phyloP scores from a whole-genome alignment of 2,329 filamentous ascomycete species.

The Pseudophaeomoniella oleicola region DNA sequence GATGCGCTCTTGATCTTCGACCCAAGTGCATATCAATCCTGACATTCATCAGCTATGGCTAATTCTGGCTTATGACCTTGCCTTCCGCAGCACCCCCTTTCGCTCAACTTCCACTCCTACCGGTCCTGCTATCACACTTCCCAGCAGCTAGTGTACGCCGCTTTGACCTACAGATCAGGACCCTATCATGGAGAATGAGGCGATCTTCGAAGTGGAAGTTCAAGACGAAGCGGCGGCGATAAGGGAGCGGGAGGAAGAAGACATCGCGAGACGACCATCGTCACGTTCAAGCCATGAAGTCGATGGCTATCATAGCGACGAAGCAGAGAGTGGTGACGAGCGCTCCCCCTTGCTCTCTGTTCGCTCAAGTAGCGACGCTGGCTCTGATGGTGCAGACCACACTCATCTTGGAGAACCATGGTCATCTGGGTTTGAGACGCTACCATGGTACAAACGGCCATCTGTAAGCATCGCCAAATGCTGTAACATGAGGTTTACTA shows the following conservation, averaged over 20 bases:
- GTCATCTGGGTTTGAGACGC: slow-evolving; percentile 22
- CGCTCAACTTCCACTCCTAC: too few species aligned
- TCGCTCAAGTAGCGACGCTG: slow-evolving; percentile 4
- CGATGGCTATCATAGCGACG: slow-evolving; percentile 2
- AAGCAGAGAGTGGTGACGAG: slow-evolving; percentile 13
- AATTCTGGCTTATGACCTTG: too few species aligned
- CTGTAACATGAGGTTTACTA: slow-evolving; percentile 4
- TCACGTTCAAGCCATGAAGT: slow-evolving; percentile 2
- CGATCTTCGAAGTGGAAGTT: slow-evolving; percentile 16
- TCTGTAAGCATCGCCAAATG: slow-evolving; percentile 23
- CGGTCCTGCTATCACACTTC: too few species aligned
- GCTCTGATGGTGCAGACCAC: slow-evolving; percentile 4
- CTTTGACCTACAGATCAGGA: too few species aligned
- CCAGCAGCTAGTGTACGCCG: too few species aligned
- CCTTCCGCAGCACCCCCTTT: too few species aligned
- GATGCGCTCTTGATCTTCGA: too few species aligned
- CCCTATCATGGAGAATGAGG: slow-evolving; percentile 21
- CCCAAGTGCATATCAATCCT: too few species aligned
- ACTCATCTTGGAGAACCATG: slow-evolving; percentile 9
- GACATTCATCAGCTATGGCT: too few species aligned
- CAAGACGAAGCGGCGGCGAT: slow-evolving; percentile 15
- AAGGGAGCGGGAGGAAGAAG: slow-evolving; percentile 3
- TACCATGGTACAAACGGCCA: slow-evolving; percentile 35
- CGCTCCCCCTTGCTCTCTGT: slow-evolving; percentile 14
- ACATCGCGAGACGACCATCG: slow-evolving; percentile 1